Evolutionary conservation across 2,329 filamentous ascomycete genomes (phyloP).

Genomic region (Hypoxylon sp.): DNA sequence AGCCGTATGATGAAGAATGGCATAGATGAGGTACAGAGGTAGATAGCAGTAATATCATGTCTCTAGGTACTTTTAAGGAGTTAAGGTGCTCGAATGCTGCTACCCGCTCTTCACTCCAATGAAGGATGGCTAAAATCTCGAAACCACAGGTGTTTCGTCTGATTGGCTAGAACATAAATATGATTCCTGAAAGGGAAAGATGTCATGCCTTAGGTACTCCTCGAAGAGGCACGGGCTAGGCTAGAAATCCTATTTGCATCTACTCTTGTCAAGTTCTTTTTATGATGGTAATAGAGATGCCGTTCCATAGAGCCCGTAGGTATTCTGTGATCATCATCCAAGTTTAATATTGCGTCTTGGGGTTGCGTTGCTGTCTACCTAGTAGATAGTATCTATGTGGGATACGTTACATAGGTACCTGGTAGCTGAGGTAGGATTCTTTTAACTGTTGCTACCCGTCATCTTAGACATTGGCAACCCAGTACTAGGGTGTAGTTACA

Average conservation of each 20-base stretch:
- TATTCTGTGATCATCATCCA: background rate
- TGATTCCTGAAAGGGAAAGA: slow-evolving; percentile 31
- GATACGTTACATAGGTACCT: no score
- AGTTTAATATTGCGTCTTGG: background rate
- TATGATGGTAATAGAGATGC: background rate
- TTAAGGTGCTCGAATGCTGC: background rate
- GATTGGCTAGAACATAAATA: slow-evolving; percentile 21
- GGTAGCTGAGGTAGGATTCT: no score
- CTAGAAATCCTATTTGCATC: background rate
- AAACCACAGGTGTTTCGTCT: slow-evolving; percentile 14
- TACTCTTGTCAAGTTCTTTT: background rate
- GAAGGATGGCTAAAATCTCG: slow-evolving; percentile 7
- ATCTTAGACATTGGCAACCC: background rate
- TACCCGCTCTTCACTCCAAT: background rate
- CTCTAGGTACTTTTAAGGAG: background rate
- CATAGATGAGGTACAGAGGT: background rate
- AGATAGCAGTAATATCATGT: background rate
- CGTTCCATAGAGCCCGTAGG: background rate
- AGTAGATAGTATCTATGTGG: no score
- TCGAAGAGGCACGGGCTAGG: no score
- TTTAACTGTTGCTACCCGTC: background rate
- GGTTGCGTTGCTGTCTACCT: background rate
- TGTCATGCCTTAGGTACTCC: background rate
- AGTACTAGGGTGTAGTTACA: background rate
- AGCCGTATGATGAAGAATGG: background rate